Base-by-base conservation (phyloP, 306 rosid species). In the Prunus padus region DNA sequence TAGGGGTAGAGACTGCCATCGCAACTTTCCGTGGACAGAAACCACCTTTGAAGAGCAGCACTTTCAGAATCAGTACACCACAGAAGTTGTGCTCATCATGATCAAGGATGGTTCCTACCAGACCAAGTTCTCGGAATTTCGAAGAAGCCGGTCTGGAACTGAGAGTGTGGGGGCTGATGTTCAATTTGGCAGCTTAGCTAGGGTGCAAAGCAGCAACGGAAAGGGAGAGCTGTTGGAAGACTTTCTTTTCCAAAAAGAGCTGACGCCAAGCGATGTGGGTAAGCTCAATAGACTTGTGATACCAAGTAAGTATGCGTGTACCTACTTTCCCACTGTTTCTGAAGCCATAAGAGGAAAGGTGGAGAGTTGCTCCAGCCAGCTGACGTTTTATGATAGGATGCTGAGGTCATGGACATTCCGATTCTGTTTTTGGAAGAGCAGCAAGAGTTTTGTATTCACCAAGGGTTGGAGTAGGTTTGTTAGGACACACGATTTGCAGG, bases 361-460 rank as follows among this genome's bases (percentile, higher is more conserved):
- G 19, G 31, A 55, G 23, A 63, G 10, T 40, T 19, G 75, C 25
- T 55, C 85, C 45, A 42, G 31, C 15, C 86, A 86, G 77, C 78
- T 86, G 65, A 73, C 54, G 6, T 87, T 91, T 37, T 81, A 81
- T n/a, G 97, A 91, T 77, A 75, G 40, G 55, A 47, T 77, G 14
- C 82, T 84, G 92, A 72, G 87, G 45, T 40, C 83, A 13, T 91
- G 90, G 97, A 87, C 80, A 44, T 89, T 91, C 68, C 76, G 92
- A 15, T 91, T 85, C 60, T 89, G 92, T 42, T 91, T 81, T 70
- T 91, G 97, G 97, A 88, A 76, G 74, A 89, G 97, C 79, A 91
- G 93, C 73, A 93, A 87, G 37, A 91, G 97, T 52, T 91, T 69
- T 22, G 92, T 89, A 28, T 89, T 91, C 76, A 88, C 92, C 0